phyloP scores from a whole-genome alignment of 2,329 filamentous ascomycete genomes.

The Aulographum hederae region DNA sequence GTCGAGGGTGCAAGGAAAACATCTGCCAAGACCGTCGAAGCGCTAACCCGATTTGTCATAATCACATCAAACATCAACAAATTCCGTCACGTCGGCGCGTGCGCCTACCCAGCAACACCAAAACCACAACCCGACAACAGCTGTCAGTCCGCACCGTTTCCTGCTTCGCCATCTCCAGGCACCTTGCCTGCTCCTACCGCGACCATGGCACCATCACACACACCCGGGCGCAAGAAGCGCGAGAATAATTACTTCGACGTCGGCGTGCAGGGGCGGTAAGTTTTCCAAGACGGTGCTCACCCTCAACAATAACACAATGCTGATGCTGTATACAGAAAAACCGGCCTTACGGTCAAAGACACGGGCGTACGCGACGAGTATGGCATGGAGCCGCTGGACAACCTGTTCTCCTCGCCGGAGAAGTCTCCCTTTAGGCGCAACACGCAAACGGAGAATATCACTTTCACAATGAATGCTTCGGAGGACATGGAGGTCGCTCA shows the following conservation, averaged over 20 bases:
- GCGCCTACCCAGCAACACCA: no score
- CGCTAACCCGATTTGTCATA: no score
- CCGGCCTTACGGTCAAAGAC: conserved; percentile 66
- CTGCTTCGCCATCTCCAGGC: no score
- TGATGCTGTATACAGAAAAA: conserved; percentile 45
- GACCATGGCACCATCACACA: no score
- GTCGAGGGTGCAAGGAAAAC: no score
- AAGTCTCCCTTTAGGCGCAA: conserved; percentile 30
- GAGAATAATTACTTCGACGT: conserved; percentile 21
- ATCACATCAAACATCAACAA: no score
- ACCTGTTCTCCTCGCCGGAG: conserved; percentile 75
- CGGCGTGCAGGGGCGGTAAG: conserved; percentile 20
- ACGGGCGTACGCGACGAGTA: conserved; percentile 70
- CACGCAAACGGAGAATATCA: conserved; percentile 16
- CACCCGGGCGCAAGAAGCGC: conserved; percentile 15
- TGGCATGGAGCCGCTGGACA: conserved; percentile 76
- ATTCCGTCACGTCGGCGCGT: no score
- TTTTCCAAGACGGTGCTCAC: conserved; percentile 4
- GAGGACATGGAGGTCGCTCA: conserved; percentile 46
- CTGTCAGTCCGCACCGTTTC: no score
- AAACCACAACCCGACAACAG: no score
- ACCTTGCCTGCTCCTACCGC: no score
- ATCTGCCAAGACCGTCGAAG: no score
- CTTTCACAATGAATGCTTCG: conserved; percentile 33
- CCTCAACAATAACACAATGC: not conserved